Evolutionary conservation across 352 stramenopile genomes (phyloP), one percentile per base, ranked within the genome.

Genomic region (Albugo candida): DNA sequence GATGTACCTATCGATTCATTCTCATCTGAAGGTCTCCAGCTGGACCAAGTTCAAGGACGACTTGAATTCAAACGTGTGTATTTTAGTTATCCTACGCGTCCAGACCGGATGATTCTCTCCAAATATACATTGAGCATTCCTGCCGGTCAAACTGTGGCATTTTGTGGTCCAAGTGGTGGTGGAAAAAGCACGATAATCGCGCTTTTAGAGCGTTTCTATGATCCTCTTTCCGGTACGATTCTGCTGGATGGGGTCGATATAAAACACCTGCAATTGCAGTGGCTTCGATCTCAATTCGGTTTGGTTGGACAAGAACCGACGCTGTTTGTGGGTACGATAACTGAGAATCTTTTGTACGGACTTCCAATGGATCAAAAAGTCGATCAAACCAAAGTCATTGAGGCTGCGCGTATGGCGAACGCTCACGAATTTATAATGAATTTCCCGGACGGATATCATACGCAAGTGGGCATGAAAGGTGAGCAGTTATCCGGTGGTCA

Each of bases 361-460:
- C 58, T 72, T 31, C 24, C 24, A 31, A 31, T 31, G 24, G 24
- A 31, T 31, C 24, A 31, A 31, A 31, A 31, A 31, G 24, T 31
- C 24, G 24, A 31, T 31, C 24, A 43, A 8, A 24, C 38, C 8
- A 3, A 24, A 43, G 20, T 98, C 35, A 52, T 93, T 17, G 65
- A 77, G 20, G 93, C 91, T 2, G 86, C 86, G 1, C 80, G 91
- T 52, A 67, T 78, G 27, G 92, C 92, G 10, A 92, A 97, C 51
- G 83, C 97, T 39, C 76, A 94, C 48, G 60, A 88, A 13, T 95
- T 99, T 47, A 95, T 98, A 60, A 72, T 87, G 54, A 79, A 69
- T 21, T 61, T 98, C 34, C 80, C 82, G 1, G 64, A 93, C 18
- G 63, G 83, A 31, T 97, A 92, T 58, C 80, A 98, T 20, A 95